A percentile compares a stretch with the other conserved stretches of the same genome.
These are phyloP conservation scores for Blastobotrys terrestris DNA, from an alignment of 805 yeast species.

Conservation along the genomic window DNA sequence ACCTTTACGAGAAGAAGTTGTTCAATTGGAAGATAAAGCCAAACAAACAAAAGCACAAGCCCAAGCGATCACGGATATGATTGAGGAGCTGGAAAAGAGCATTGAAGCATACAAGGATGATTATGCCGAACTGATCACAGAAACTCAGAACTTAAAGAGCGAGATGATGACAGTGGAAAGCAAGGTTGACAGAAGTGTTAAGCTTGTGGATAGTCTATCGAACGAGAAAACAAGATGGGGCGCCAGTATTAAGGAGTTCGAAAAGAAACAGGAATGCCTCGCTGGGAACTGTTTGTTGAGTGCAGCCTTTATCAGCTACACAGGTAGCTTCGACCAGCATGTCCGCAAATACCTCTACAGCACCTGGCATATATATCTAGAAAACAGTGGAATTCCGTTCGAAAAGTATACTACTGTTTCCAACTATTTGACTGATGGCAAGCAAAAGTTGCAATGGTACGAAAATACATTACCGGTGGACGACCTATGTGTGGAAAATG, in stretches of 20 bases:
- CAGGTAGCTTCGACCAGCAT: constrained; percentile 52
- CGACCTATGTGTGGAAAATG: constrained; percentile 57
- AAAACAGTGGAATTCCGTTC: constrained; percentile 33
- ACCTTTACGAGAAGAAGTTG: constrained; percentile 67
- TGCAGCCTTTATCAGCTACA: constrained; percentile 55
- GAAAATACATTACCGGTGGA: constrained; percentile 50
- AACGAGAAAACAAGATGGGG: constrained; percentile 73
- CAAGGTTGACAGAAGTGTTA: constrained; percentile 57
- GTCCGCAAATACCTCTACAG: constrained; percentile 35
- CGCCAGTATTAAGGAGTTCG: constrained; percentile 47
- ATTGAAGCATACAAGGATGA: constrained; percentile 61
- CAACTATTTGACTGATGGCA: constrained; percentile 36
- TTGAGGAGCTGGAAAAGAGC: constrained; percentile 60
- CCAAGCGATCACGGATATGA: constrained; percentile 75
- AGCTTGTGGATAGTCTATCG: constrained; percentile 56
- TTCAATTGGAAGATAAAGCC: constrained; percentile 51
- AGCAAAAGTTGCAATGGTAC: constrained; percentile 47
- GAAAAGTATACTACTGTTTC: constrained; percentile 28
- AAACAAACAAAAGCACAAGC: constrained; percentile 59
- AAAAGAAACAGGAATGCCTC: constrained; percentile 38
- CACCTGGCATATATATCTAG: constrained; percentile 36
- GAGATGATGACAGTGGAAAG: constrained; percentile 59
- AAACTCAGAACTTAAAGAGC: constrained; percentile 64
- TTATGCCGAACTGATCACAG: constrained; percentile 72
- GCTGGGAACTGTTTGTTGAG: constrained; percentile 62